Conservation (phyloP, 1,139 yeast genomes). For the Blastobotrys indianensis region DNA sequence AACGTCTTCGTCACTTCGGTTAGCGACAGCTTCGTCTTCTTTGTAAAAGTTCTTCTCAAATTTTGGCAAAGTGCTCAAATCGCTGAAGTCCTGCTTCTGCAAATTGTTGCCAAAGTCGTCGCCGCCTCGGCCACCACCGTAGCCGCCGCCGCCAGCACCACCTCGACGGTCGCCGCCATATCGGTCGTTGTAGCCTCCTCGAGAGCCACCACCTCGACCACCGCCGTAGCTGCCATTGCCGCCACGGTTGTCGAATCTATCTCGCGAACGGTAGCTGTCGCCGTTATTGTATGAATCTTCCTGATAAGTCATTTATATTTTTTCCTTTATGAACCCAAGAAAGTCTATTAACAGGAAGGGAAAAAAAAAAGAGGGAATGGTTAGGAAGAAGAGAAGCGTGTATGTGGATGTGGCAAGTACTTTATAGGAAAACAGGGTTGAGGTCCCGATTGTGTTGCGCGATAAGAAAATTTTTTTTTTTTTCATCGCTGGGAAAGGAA, state of each 20-base stretch:
- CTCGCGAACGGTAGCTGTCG: conserved; percentile 16
- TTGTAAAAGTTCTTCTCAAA: conserved; percentile 93
- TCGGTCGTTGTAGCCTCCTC: conserved; percentile 18
- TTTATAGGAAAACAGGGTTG: neutral
- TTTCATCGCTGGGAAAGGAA: neutral
- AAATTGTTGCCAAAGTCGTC: conserved; percentile 46
- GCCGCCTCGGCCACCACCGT: conserved; percentile 32
- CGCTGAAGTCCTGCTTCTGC: conserved; percentile 68
- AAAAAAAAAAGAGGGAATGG: conserved; percentile 5
- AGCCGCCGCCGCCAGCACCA: conserved; percentile 26
- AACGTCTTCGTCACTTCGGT: conserved; percentile 69
- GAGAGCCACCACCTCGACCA: conserved; percentile 26
- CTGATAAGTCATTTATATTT: conserved; percentile 11
- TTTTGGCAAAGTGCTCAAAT: conserved; percentile 67
- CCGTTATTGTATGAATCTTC: conserved; percentile 24
- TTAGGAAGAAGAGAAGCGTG: neutral
- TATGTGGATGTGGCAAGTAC: conserved; percentile 1
- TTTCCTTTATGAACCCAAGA: conserved; percentile 9
- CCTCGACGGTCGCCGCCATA: conserved; percentile 25
- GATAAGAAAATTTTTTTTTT: conserved; percentile 4
- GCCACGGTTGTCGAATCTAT: conserved; percentile 14
- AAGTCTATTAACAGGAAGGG: neutral
- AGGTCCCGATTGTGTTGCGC: neutral
- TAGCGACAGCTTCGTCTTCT: conserved; percentile 74
- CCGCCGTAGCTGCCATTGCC: conserved; percentile 19